Evolutionary conservation across 2,329 filamentous ascomycete genomes (phyloP), one percentile per base, ranked within the genome.

Genomic region (Fusarium sp.): DNA sequence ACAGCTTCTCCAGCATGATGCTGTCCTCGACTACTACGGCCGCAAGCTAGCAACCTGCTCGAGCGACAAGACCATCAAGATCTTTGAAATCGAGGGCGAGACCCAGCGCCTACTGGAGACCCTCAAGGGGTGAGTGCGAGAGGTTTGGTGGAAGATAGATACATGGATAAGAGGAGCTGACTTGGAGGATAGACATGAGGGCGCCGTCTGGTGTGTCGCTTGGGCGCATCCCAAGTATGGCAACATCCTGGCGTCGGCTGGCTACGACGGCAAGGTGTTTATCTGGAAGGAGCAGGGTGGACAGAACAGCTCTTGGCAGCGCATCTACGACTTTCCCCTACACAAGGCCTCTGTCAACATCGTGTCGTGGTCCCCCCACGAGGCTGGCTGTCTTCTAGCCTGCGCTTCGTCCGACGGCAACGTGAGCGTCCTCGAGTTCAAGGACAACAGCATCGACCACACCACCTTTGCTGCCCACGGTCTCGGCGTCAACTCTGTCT

Each of bases 141-240:
- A 27, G 29, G 33, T 12, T 22, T 12, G 14, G 16, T 10, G 11
- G 22, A 20, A 29, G 31, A 17, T 24, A 29, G 31, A 17, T 24
- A 58, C 9, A 51, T 56, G 38, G 14, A 36, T 4, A 58, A 49
- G 31, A 56, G 16, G 22, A 55, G 69, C 76, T 76, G 71, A 79
- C 70, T 17, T 11, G 46, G 44, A 59, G 46, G 24, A 29, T 27
- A 97, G 96, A 75, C 96, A 99, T 82, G 96, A 99, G 84, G 96
- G 96, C 72, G 95, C 96, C 38, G 96, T 99, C 67, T 99, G 96
- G 96, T 97, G 94, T 82, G 94, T 98, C 67, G 93, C 95, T 78
- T 99, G 96, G 96, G 95, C 96, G 57, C 96, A 99, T 81, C 96
- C 96, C 72, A 98, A 99, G 83, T 98, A 97, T 84, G 96, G 96